Percentiles rank a stretch among this genome's conserved stretches.
phyloP scores from a whole-genome alignment of 2,329 filamentous ascomycete genomes.

The Sporothrix humicola region DNA sequence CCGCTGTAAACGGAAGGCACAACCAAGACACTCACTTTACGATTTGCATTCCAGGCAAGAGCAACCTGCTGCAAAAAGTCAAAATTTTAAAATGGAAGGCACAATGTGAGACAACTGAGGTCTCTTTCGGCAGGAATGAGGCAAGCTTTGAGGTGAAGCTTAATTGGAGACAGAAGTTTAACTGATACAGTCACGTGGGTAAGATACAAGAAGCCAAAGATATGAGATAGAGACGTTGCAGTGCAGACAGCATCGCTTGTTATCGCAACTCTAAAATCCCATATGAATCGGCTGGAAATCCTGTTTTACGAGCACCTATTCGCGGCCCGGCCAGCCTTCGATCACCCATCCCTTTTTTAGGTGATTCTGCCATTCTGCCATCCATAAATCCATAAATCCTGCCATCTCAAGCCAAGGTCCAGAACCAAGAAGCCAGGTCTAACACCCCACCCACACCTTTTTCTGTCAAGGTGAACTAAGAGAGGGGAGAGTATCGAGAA shows the following conservation, averaged over 20 bases:
- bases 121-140: not conserved
- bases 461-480: not conserved
- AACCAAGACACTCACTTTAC: not conserved
- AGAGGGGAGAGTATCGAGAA: not conserved
- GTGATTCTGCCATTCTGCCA: not conserved
- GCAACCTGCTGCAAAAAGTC: not conserved
- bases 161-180: not conserved
- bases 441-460: constrained; percentile 12
- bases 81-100: not conserved
- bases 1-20: constrained; percentile 11
- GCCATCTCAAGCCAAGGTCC: constrained; percentile 11
- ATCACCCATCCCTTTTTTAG: too few species aligned
- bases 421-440: constrained; percentile 7
- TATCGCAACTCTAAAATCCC: not conserved
- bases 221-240: not conserved
- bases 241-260: not conserved
- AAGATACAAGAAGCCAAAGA: not conserved
- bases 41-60: constrained; percentile 22
- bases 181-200: not conserved
- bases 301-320: constrained; percentile 11
- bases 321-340: constrained; percentile 2
- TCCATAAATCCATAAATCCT: not conserved
- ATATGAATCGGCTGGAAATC: not conserved
- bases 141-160: not conserved
- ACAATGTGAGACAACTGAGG: not conserved